These are phyloP conservation scores for Mrakiaceae sp. DNA, from an alignment of 1,284 basidiomycete species.

Conservation along the genomic window DNA sequence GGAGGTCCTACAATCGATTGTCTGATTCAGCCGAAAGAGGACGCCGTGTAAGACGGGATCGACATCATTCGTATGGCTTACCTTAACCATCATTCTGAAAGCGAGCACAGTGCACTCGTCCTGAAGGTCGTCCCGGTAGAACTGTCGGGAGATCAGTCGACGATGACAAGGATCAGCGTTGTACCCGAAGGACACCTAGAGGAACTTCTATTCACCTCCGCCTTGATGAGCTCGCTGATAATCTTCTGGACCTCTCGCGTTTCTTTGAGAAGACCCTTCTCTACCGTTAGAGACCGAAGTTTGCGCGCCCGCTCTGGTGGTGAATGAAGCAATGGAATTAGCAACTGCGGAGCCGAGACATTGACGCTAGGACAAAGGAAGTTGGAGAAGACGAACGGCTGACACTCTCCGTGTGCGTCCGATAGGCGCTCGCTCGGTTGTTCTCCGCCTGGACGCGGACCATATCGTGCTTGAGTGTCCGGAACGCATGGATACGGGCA, in stretches of 20 bases:
- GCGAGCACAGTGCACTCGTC: constrained; percentile 86
- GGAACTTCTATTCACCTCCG: constrained; percentile 49
- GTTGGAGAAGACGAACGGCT: constrained; percentile 24
- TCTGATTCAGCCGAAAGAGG: no score
- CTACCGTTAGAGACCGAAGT: constrained; percentile 81
- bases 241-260: constrained; percentile 81
- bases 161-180: neutral
- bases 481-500: constrained; percentile 74
- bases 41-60: no score
- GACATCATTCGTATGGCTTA: no score
- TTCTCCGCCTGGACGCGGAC: constrained; percentile 79
- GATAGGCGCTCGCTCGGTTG: constrained; percentile 49
- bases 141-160: constrained; percentile 41
- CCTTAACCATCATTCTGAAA: constrained; percentile 84
- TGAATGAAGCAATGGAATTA: constrained; percentile 4
- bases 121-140: constrained; percentile 85
- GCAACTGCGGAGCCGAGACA: neutral
- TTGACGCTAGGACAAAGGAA: neutral
- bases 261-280: constrained; percentile 88
- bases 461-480: constrained; percentile 85
- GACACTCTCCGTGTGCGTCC: constrained; percentile 22
- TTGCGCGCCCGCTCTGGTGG: constrained; percentile 44
- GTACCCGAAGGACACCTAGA: neutral
- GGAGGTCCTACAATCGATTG: constrained; percentile 47
- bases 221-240: constrained; percentile 76